A percentile compares a stretch with the other conserved stretches of the same genome.
phyloP scores from a whole-genome alignment of 768 basidiomycete species.

The Mycena galericulata region DNA sequence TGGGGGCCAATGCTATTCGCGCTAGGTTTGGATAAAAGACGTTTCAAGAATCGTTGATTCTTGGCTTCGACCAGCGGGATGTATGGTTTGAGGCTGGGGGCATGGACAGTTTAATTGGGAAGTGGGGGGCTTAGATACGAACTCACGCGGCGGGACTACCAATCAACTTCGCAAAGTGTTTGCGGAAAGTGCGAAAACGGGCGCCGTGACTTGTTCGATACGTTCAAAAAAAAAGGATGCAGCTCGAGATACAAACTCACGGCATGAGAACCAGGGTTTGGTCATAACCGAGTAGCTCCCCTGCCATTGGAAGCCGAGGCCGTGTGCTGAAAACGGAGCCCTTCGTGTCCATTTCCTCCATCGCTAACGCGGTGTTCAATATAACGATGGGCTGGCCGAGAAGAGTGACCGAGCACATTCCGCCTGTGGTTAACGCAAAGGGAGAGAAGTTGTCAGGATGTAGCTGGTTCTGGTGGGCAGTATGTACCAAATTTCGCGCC shows the following conservation, averaged over 20 bases:
- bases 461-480: neutral
- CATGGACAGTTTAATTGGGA: neutral
- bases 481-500: conserved; percentile 61
- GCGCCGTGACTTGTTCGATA: conserved; percentile 48
- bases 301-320: conserved; percentile 62
- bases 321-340: conserved; percentile 61
- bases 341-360: conserved; percentile 62
- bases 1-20: conserved; percentile 44
- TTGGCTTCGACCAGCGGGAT: conserved; percentile 50
- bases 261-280: conserved; percentile 57
- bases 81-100: conserved; percentile 43
- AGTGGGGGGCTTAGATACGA: neutral
- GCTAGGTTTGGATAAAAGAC: conserved; percentile 46
- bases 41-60: conserved; percentile 51
- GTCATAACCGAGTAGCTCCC: conserved; percentile 61
- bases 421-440: conserved; percentile 43
- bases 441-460: neutral
- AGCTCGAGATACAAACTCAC: conserved; percentile 35
- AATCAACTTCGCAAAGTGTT: conserved; percentile 55
- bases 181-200: conserved; percentile 58
- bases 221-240: neutral
- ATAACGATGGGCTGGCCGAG: conserved; percentile 62
- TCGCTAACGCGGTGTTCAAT: conserved; percentile 59
- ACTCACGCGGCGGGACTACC: conserved; percentile 46
- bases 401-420: conserved; percentile 51